A percentile compares a stretch with the other conserved stretches of the same genome.
These are phyloP conservation scores for Phaeosphaeriaceae sp. DNA, from an alignment of 2,329 filamentous ascomycete genomes.

Conservation along the genomic window DNA sequence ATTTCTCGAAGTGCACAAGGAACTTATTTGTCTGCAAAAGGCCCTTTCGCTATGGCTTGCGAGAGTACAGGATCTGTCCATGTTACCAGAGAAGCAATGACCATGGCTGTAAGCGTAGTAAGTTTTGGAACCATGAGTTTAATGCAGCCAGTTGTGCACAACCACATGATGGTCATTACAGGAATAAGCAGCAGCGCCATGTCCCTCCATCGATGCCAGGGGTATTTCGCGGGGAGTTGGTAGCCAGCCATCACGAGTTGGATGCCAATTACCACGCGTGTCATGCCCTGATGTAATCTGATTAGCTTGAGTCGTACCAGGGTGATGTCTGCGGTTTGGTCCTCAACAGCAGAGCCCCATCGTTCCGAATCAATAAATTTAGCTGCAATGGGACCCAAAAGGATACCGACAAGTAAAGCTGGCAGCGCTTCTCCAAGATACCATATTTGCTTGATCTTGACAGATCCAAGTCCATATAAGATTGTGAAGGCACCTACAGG, in stretches of 20 bases:
- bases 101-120: conserved; percentile 56
- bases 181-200: conserved; percentile 63
- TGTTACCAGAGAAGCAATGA: conserved; percentile 66
- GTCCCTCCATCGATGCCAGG: conserved; percentile 57
- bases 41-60: conserved; percentile 67
- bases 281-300: conserved; percentile 56
- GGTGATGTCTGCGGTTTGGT: conserved; percentile 49
- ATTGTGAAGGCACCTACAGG: conserved; percentile 55
- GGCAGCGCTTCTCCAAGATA: conserved; percentile 60
- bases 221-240: conserved; percentile 65
- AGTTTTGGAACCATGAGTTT: conserved; percentile 62
- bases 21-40: conserved; percentile 68
- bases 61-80: conserved; percentile 68
- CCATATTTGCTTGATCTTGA: conserved; percentile 61
- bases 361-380: conserved; percentile 58
- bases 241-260: conserved; percentile 70
- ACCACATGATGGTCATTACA: conserved; percentile 68
- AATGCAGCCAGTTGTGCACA: conserved; percentile 63
- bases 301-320: conserved; percentile 43
- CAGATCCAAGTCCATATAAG: conserved; percentile 58
- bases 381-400: conserved; percentile 61
- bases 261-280: conserved; percentile 66
- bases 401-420: conserved; percentile 60
- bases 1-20: conserved; percentile 64
- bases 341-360: conserved; percentile 45